Percentiles rank a stretch among this genome's conserved stretches.
phyloP scores from a whole-genome alignment of 352 stramenopile genomes.

The Peronospora destructor region DNA sequence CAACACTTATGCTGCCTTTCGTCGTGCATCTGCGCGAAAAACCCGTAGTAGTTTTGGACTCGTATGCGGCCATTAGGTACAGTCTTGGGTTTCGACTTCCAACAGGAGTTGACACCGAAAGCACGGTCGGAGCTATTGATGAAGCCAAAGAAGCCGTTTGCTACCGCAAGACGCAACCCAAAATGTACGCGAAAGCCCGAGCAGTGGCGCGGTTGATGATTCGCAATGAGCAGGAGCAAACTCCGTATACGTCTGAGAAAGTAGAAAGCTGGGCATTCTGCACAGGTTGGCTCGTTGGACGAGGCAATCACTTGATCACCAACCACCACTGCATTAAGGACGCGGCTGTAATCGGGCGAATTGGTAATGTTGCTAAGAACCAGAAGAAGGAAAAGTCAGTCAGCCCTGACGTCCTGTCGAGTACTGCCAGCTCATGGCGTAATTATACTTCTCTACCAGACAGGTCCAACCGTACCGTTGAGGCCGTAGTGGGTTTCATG shows the following conservation, averaged over 20 bases:
- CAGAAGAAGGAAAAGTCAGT: slow-evolving; percentile 10
- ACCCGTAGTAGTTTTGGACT: slow-evolving; percentile 33
- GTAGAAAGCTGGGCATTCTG: slow-evolving; percentile 34
- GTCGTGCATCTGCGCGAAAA: slow-evolving; percentile 14
- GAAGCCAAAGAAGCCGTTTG: slow-evolving; percentile 56
- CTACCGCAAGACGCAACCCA: slow-evolving; percentile 39
- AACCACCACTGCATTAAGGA: slow-evolving; percentile 61
- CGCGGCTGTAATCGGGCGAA: slow-evolving; percentile 2
- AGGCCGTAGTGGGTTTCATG: slow-evolving; percentile 48
- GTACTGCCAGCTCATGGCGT: slow-evolving; percentile 8
- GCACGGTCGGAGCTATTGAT: slow-evolving; percentile 34
- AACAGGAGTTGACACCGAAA: slow-evolving; percentile 27
- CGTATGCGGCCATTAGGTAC: slow-evolving; percentile 29
- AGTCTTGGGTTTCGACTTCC: not conserved
- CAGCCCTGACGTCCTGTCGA: slow-evolving; percentile 30
- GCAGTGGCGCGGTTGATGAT: slow-evolving; percentile 55
- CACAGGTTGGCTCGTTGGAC: slow-evolving; percentile 57
- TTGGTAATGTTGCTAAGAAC: not conserved
- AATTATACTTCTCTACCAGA: slow-evolving; percentile 3
- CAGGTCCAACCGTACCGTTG: slow-evolving; percentile 13
- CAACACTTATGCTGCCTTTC: slow-evolving; percentile 38
- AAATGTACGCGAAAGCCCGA: slow-evolving; percentile 51
- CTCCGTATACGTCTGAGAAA: slow-evolving; percentile 3
- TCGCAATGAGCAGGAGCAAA: slow-evolving; percentile 13
- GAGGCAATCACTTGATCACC: slow-evolving; percentile 53